Evolutionary conservation across 2,329 filamentous ascomycete genomes (phyloP).

Genomic region (Alternaria metachromatica): DNA sequence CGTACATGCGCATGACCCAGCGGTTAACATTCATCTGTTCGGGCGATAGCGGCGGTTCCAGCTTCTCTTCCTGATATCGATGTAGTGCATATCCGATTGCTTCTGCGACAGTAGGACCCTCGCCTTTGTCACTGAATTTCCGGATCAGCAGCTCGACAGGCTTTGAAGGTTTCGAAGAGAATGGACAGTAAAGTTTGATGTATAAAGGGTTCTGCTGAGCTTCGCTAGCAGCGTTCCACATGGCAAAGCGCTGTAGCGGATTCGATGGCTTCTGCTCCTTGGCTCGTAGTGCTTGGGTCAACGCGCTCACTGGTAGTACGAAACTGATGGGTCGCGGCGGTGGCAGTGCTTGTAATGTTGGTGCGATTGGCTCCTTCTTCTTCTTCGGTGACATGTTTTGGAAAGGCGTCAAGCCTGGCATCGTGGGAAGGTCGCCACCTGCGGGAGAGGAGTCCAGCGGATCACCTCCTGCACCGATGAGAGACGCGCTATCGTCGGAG

Average conservation of each 20-base stretch:
- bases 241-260: conserved; percentile 78
- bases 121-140: conserved; percentile 71
- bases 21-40: conserved; percentile 79
- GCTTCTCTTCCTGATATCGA: conserved; percentile 78
- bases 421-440: conserved; percentile 49
- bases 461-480: conserved; percentile 70
- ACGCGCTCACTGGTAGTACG: conserved; percentile 71
- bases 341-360: conserved; percentile 70
- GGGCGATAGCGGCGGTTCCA: conserved; percentile 68
- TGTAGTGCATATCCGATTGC: conserved; percentile 82
- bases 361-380: conserved; percentile 53
- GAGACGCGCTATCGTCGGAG: conserved; percentile 68
- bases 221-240: conserved; percentile 78
- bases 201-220: conserved; percentile 70
- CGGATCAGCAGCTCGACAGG: conserved; percentile 76
- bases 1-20: conserved; percentile 83
- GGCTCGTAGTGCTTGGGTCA: conserved; percentile 75
- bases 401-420: conserved; percentile 52
- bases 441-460: conserved; percentile 62
- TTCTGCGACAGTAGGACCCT: conserved; percentile 76
- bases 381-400: conserved; percentile 66
- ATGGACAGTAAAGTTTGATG: conserved; percentile 78
- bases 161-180: conserved; percentile 68
- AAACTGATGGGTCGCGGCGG: conserved; percentile 76
- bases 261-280: conserved; percentile 73